These are phyloP conservation scores for Coemansia reversa DNA, from an alignment of 192 early-diverging fungal genomes.

Conservation along the genomic window DNA sequence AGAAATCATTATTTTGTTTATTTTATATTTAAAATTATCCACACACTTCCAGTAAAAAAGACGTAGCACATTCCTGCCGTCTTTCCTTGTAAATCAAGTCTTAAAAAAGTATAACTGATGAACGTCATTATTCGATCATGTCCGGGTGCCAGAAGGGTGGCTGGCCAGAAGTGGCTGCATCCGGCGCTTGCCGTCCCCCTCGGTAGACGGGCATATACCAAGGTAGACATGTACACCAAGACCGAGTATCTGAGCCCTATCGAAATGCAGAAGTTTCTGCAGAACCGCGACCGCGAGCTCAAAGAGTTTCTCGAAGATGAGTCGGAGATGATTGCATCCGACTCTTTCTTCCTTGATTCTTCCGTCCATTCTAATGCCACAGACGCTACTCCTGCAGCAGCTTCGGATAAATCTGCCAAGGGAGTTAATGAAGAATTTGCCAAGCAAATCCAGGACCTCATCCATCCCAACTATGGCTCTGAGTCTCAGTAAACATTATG, in stretches of 20 bases:
- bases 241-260: conserved; percentile 30
- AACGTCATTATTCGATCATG: too few species aligned
- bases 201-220: conserved; percentile 20
- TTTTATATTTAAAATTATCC: not conserved
- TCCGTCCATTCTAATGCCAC: not conserved
- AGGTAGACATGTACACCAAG: conserved; percentile 17
- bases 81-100: too few species aligned
- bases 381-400: not conserved
- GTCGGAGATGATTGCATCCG: conserved; percentile 28
- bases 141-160: too few species aligned
- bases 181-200: too few species aligned
- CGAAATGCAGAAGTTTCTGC: conserved; percentile 43
- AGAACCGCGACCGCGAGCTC: conserved; percentile 20
- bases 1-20: not conserved
- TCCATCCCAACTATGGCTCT: conserved; percentile 32
- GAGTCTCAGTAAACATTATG: conserved; percentile 1
- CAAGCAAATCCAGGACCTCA: conserved; percentile 41
- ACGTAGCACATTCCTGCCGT: too few species aligned
- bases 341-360: conserved; percentile 29
- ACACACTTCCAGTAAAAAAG: not conserved
- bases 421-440: conserved; percentile 44
- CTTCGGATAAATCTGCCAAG: conserved; percentile 8
- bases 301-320: conserved; percentile 41
- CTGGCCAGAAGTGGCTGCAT: too few species aligned
- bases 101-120: too few species aligned